A percentile compares a stretch with the other conserved stretches of the same genome.
Evolutionary conservation across 495 filamentous ascomycete species (phyloP).

Genomic region (Trichoderma virens): DNA sequence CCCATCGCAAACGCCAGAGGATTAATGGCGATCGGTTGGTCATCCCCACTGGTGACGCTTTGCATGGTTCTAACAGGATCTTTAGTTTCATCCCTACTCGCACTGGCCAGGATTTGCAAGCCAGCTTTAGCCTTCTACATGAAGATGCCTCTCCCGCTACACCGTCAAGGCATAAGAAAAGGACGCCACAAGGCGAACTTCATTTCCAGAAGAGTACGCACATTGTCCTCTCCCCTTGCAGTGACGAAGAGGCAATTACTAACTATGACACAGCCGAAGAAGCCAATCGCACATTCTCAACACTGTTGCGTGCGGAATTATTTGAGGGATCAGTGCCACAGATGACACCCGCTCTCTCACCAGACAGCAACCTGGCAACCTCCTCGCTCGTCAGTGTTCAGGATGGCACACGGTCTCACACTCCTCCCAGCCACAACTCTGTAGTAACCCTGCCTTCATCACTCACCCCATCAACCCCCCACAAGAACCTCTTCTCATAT

Average conservation of each 20-base stretch:
- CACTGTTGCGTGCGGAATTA: constrained; percentile 79
- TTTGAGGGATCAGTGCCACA: constrained; percentile 88
- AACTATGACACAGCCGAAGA: constrained; percentile 61
- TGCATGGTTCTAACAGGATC: constrained; percentile 9
- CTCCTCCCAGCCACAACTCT: constrained; percentile 62
- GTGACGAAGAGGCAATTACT: constrained; percentile 22
- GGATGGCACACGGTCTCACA: constrained; percentile 68
- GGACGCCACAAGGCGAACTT: constrained; percentile 82
- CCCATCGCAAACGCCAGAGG: constrained; percentile 78
- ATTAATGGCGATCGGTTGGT: constrained; percentile 73
- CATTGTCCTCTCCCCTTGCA: not conserved
- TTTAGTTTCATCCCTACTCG: constrained; percentile 91
- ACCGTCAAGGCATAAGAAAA: constrained; percentile 72
- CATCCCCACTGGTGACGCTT: constrained; percentile 1
- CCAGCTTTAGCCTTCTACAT: constrained; percentile 82
- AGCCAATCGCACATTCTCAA: constrained; percentile 86
- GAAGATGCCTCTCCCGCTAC: constrained; percentile 89
- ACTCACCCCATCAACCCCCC: constrained; percentile 85
- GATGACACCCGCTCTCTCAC: constrained; percentile 55
- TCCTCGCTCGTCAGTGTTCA: constrained; percentile 52
- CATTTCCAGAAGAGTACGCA: constrained; percentile 86
- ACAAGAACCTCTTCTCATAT: constrained; percentile 95
- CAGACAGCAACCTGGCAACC: constrained; percentile 48
- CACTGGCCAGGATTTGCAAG: constrained; percentile 84
- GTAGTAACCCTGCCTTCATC: constrained; percentile 53